Conservation (phyloP, 345 rosid species). For the Turnera subulata region DNA sequence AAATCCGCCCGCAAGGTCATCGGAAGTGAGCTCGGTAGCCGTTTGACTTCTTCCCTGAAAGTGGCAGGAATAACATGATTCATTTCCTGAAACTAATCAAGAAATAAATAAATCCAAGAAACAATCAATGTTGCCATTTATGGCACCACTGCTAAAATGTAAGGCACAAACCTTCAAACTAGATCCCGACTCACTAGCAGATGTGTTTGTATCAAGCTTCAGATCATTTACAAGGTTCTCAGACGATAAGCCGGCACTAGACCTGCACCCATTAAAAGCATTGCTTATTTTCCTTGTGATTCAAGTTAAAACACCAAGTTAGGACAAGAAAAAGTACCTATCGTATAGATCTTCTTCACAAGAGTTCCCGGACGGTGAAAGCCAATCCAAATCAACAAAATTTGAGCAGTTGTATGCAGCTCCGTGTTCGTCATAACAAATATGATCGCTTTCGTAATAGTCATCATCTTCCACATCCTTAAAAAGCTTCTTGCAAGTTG, state of each 20-base stretch:
- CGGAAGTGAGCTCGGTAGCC: conserved; percentile 6
- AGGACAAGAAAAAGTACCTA: conserved; percentile 41
- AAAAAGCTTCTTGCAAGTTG: conserved; percentile 26
- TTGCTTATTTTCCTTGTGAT: neutral
- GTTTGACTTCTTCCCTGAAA: conserved; percentile 42
- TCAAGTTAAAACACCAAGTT: neutral
- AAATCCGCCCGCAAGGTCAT: conserved; percentile 25
- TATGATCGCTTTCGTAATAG: conserved; percentile 39
- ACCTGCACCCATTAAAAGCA: conserved; percentile 37
- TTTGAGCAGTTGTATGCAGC: conserved; percentile 55
- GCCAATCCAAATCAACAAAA: conserved; percentile 75
- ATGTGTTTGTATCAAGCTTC: conserved; percentile 32
- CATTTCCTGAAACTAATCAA: neutral
- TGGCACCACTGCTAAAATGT: too few relatives aligned
- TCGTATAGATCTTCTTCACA: conserved; percentile 71
- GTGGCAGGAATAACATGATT: neutral
- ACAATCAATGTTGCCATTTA: neutral
- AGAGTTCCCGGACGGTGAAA: conserved; percentile 28
- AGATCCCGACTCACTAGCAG: conserved; percentile 44
- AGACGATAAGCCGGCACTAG: conserved; percentile 47
- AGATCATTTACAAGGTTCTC: conserved; percentile 44
- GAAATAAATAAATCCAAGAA: neutral
- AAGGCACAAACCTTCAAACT: conserved; percentile 42
- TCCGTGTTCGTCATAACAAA: conserved; percentile 45
- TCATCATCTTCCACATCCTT: conserved; percentile 30